A percentile compares a stretch with the other conserved stretches of the same genome.
Evolutionary conservation across 2,329 filamentous ascomycete genomes (phyloP).

Genomic region (Sporothrix curviconia): DNA sequence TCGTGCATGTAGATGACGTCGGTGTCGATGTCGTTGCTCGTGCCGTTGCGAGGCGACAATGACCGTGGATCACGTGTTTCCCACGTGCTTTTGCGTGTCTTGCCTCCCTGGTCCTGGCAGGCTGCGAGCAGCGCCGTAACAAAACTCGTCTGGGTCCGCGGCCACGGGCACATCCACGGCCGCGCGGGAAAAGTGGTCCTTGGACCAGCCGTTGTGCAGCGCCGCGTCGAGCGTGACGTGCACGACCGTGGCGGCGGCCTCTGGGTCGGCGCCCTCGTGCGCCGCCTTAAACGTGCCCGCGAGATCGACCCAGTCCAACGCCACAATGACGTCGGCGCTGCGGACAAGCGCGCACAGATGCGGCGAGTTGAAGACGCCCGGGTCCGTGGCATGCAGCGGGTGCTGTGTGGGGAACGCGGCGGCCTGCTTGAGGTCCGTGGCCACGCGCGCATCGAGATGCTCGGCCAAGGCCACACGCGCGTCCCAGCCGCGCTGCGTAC

Average conservation of each 20-base stretch:
- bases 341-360: neutral
- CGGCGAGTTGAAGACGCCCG: neutral
- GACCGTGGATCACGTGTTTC: neutral
- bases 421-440: constrained; percentile 7
- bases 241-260: constrained; percentile 4
- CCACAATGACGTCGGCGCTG: constrained; percentile 8
- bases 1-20: neutral
- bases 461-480: constrained; percentile 7
- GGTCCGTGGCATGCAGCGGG: neutral
- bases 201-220: constrained; percentile 11
- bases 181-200: constrained; percentile 8
- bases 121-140: neutral
- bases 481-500: constrained; percentile 8
- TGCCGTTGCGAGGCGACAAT: neutral
- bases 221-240: constrained; percentile 8
- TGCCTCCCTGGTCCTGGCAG: neutral
- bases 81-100: neutral
- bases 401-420: constrained; percentile 9
- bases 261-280: neutral
- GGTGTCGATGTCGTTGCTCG: neutral
- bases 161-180: neutral
- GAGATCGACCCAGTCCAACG: constrained; percentile 14
- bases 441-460: constrained; percentile 4
- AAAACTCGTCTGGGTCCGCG: constrained; percentile 5
- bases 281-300: constrained; percentile 8